Conservation (phyloP, 345 rosid species). For the Gossypium anomalum region DNA sequence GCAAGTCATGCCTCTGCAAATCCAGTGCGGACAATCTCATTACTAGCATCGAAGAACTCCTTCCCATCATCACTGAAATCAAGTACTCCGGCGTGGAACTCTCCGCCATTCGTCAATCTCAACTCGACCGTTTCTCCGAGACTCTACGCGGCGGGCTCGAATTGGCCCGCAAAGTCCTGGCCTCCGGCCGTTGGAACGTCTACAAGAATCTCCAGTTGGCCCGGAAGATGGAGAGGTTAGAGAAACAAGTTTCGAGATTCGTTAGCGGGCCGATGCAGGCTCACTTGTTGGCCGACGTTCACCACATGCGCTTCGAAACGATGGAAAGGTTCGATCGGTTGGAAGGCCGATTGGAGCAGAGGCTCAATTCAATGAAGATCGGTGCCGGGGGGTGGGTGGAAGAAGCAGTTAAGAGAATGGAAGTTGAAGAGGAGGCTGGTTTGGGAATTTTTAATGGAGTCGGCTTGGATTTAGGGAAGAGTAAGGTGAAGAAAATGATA, state of each 20-base stretch:
- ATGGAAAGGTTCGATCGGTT: slow-evolving; percentile 49
- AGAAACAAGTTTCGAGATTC: slow-evolving; percentile 43
- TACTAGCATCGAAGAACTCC: slow-evolving; percentile 24
- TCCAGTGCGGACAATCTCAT: slow-evolving; percentile 40
- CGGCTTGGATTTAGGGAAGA: slow-evolving; percentile 65
- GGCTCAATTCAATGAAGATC: slow-evolving; percentile 55
- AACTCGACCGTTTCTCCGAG: slow-evolving; percentile 47
- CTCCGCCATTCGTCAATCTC: slow-evolving; percentile 54
- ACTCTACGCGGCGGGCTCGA: slow-evolving; percentile 43
- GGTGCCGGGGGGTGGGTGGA: slow-evolving; percentile 59
- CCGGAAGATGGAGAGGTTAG: slow-evolving; percentile 63
- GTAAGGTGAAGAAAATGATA: slow-evolving; percentile 71
- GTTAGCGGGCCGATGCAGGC: slow-evolving; percentile 38
- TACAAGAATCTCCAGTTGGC: slow-evolving; percentile 41
- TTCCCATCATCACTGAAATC: slow-evolving; percentile 57
- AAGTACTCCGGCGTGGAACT: slow-evolving; percentile 80
- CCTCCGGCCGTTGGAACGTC: slow-evolving; percentile 61
- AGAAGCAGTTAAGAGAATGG: slow-evolving; percentile 49
- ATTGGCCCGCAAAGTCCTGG: slow-evolving; percentile 39
- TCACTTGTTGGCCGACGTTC: slow-evolving; percentile 63
- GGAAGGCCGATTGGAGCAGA: slow-evolving; percentile 45
- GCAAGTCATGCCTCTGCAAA: slow-evolving; percentile 42
- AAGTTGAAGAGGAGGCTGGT: slow-evolving; percentile 36
- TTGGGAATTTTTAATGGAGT: slow-evolving; percentile 36
- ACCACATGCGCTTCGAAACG: slow-evolving; percentile 37